Percentiles rank a stretch among this genome's conserved stretches.
Evolutionary conservation across 2,329 filamentous ascomycete species (phyloP).

Genomic region (Apiospora aurea): DNA sequence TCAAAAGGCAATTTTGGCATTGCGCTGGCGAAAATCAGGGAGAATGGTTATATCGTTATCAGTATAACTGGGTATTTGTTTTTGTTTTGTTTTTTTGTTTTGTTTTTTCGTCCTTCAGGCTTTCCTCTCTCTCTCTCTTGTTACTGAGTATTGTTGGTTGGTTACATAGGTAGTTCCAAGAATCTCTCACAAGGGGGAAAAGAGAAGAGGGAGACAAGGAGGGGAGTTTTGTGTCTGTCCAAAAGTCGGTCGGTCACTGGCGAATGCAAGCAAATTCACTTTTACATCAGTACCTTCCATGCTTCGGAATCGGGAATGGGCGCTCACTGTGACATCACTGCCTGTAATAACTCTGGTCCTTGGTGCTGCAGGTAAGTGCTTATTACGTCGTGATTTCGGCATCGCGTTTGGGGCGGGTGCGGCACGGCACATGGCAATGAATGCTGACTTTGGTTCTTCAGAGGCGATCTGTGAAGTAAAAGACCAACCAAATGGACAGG

Average conservation of each 20-base stretch:
- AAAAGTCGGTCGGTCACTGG: neutral
- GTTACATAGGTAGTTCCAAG: too few species aligned
- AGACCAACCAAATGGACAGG: too few species aligned
- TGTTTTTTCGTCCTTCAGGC: neutral
- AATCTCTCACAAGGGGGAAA: too few species aligned
- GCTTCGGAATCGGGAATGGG: neutral
- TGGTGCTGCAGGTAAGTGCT: neutral
- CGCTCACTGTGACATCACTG: too few species aligned
- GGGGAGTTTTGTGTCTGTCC: neutral
- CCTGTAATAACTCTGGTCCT: too few species aligned
- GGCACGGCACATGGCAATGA: too few species aligned
- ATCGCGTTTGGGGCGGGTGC: neutral
- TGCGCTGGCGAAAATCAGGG: conserved; percentile 19
- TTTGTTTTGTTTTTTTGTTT: neutral
- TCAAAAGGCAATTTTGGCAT: conserved; percentile 21
- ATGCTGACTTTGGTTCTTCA: too few species aligned
- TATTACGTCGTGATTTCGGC: neutral
- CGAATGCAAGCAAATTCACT: neutral
- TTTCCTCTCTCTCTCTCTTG: neutral
- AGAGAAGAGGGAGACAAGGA: neutral
- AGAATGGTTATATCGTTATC: conserved; percentile 4
- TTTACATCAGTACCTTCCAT: neutral
- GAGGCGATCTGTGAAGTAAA: too few species aligned
- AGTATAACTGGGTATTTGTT: neutral
- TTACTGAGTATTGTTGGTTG: neutral